A percentile compares a stretch with the other conserved stretches of the same genome.
Conservation (phyloP, 1,139 yeast genomes). For the Zygosaccharomyces pseudobailii region DNA sequence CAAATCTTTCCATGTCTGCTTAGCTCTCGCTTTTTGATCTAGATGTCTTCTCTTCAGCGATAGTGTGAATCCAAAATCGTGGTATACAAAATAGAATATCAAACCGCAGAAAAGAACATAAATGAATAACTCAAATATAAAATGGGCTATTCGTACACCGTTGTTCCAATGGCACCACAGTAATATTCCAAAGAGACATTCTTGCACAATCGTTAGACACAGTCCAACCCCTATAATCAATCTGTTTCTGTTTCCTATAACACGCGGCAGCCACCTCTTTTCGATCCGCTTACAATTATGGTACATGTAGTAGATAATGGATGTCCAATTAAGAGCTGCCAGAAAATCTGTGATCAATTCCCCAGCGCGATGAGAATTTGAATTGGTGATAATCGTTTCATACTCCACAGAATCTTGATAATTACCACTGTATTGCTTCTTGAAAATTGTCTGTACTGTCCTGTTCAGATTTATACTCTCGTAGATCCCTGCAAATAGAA, state of each 20-base stretch:
- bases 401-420: constrained; percentile 22
- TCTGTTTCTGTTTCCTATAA: constrained; percentile 17
- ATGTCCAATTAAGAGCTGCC: constrained; percentile 24
- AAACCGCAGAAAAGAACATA: constrained; percentile 18
- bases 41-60: constrained; percentile 16
- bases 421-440: constrained; percentile 20
- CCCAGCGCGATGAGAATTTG: constrained; percentile 12
- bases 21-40: constrained; percentile 2
- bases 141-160: constrained; percentile 10
- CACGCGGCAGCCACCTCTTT: constrained; percentile 19
- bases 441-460: constrained; percentile 17
- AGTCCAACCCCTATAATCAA: constrained; percentile 14
- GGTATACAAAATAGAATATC: constrained; percentile 20
- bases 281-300: constrained; percentile 14
- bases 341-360: constrained; percentile 16
- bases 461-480: constrained; percentile 19
- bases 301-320: constrained; percentile 28
- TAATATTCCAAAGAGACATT: constrained; percentile 12
- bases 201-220: constrained; percentile 11
- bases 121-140: constrained; percentile 15
- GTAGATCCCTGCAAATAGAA: constrained; percentile 21
- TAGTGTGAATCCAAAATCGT: constrained; percentile 26
- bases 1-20: constrained; percentile 12
- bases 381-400: constrained; percentile 11
- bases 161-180: constrained; percentile 11